Percentiles rank a stretch among this genome's conserved stretches.
phyloP scores from a whole-genome alignment of 2,329 filamentous ascomycete genomes.

The Aspergillus glaucus region DNA sequence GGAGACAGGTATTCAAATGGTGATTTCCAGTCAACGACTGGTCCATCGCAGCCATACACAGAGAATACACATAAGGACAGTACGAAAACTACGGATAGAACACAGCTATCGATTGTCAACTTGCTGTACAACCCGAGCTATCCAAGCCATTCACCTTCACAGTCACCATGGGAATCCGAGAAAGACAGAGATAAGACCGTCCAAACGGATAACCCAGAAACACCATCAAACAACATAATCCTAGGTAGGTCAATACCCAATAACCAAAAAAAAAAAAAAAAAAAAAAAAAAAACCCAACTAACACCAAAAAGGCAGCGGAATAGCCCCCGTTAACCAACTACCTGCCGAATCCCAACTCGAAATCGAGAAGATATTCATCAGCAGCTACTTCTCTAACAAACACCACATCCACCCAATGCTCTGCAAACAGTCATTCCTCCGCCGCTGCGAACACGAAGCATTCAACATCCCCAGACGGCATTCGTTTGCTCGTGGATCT shows the following conservation, averaged over 20 bases:
- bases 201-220: neutral
- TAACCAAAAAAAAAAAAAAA: neutral
- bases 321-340: constrained; percentile 4
- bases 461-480: constrained; percentile 8
- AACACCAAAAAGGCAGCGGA: neutral
- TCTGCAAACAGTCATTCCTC: constrained; percentile 16
- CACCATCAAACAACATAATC: neutral
- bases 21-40: neutral
- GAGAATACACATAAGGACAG: neutral
- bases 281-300: neutral
- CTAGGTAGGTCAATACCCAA: neutral
- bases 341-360: constrained; percentile 9
- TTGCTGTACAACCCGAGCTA: constrained; percentile 14
- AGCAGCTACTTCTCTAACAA: constrained; percentile 21
- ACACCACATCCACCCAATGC: constrained; percentile 21
- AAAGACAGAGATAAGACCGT: neutral
- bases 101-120: constrained; percentile 15
- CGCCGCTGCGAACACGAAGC: constrained; percentile 16
- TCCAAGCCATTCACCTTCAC: constrained; percentile 7
- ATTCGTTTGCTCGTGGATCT: constrained; percentile 2
- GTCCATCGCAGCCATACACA: neutral
- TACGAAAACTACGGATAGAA: constrained; percentile 4
- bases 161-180: neutral
- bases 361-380: constrained; percentile 24
- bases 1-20: neutral